A percentile compares a stretch with the other conserved stretches of the same genome.
These are phyloP conservation scores for Stemphylium vesicarium DNA, from an alignment of 2,329 filamentous ascomycete genomes.

Conservation along the genomic window DNA sequence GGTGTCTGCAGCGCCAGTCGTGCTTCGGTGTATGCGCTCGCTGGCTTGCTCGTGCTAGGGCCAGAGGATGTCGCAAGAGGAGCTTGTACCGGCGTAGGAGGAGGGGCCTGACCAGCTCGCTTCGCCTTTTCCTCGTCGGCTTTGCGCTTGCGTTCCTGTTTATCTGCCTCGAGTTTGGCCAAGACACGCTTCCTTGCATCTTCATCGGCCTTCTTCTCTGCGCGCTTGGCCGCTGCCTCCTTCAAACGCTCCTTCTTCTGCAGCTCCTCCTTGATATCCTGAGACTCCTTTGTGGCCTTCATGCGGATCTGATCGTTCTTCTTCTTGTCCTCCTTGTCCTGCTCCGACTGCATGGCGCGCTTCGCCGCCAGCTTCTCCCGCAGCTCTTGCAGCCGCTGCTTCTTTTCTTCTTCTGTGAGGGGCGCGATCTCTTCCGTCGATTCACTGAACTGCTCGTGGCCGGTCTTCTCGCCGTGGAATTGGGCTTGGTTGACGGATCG, in stretches of 20 bases:
- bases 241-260: constrained; percentile 89
- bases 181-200: constrained; percentile 89
- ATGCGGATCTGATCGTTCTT: constrained; percentile 83
- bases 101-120: constrained; percentile 73
- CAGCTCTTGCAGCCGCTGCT: constrained; percentile 76
- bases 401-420: constrained; percentile 90
- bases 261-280: constrained; percentile 89
- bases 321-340: constrained; percentile 82
- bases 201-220: constrained; percentile 84
- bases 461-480: constrained; percentile 89
- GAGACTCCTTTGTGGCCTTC: constrained; percentile 87
- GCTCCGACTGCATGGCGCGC: constrained; percentile 68
- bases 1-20: constrained; percentile 81
- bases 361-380: constrained; percentile 75
- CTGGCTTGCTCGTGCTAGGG: constrained; percentile 64
- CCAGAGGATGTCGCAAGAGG: constrained; percentile 56
- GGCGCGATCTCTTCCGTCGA: constrained; percentile 92
- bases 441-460: constrained; percentile 89
- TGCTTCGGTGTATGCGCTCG: constrained; percentile 77
- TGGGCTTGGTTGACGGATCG: constrained; percentile 80
- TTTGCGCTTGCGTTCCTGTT: constrained; percentile 84
- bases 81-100: constrained; percentile 57
- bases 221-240: constrained; percentile 82
- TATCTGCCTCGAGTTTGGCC: constrained; percentile 94
- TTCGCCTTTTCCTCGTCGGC: constrained; percentile 84